A percentile compares a stretch with the other conserved stretches of the same genome.
These are phyloP conservation scores for Zasmidium angulare DNA, from an alignment of 2,329 filamentous ascomycete species.

Conservation along the genomic window DNA sequence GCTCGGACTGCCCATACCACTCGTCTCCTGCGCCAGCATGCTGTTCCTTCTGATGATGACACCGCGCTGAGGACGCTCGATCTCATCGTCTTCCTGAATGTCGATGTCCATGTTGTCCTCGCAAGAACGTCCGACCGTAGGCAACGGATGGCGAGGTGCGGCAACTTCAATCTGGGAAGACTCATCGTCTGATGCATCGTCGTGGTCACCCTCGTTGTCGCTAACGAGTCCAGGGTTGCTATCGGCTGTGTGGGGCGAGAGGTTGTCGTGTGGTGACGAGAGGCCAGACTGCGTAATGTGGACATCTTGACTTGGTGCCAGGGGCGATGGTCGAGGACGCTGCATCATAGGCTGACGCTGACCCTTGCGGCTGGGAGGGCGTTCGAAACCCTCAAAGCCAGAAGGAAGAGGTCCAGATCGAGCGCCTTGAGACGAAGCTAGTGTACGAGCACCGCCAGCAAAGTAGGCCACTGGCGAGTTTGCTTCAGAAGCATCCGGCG, in stretches of 20 bases:
- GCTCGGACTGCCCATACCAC: constrained; percentile 23
- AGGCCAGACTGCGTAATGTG: constrained; percentile 23
- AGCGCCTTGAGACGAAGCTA: not conserved
- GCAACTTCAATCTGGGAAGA: constrained; percentile 23
- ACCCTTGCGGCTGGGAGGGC: constrained; percentile 32
- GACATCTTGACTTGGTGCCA: constrained; percentile 22
- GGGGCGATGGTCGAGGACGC: constrained; percentile 34
- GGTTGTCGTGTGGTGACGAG: constrained; percentile 36
- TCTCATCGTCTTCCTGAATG: constrained; percentile 36
- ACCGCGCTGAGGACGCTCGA: constrained; percentile 31
- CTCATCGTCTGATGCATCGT: constrained; percentile 33
- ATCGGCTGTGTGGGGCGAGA: constrained; percentile 50
- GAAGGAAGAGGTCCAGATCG: not conserved
- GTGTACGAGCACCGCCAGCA: constrained; percentile 17
- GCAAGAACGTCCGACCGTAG: constrained; percentile 24
- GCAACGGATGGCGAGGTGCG: constrained; percentile 26
- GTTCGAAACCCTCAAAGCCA: constrained; percentile 17
- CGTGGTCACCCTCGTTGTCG: constrained; percentile 50
- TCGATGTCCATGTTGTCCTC: constrained; percentile 37
- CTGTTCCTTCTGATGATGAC: constrained; percentile 36
- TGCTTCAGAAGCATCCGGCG: constrained; percentile 24
- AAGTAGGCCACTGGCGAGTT: constrained; percentile 23
- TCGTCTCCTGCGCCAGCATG: constrained; percentile 28
- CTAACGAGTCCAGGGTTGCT: constrained; percentile 52
- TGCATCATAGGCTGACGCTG: constrained; percentile 25